Percentiles rank a stretch among this genome's conserved stretches.
These are phyloP conservation scores for Backusella australiensis DNA, from an alignment of 192 early-diverging fungal species.

Conservation along the genomic window DNA sequence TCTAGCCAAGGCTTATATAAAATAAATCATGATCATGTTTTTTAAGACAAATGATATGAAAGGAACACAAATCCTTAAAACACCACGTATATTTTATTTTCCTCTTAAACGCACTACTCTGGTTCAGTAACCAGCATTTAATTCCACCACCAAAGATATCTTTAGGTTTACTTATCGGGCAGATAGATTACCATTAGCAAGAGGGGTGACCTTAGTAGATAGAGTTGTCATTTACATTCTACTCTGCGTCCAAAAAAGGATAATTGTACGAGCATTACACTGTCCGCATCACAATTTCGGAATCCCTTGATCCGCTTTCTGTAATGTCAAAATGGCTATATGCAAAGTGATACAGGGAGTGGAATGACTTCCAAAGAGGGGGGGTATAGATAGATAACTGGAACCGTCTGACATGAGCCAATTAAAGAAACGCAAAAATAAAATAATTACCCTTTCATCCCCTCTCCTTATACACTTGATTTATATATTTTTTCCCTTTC, in stretches of 20 bases:
- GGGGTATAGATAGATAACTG: background rate
- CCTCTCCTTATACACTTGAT: background rate
- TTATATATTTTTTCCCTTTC: background rate
- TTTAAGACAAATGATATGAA: background rate
- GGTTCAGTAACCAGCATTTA: background rate
- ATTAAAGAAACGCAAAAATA: background rate
- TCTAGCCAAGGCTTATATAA: background rate
- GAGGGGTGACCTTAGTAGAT: background rate
- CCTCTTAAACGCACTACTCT: background rate
- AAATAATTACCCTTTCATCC: background rate
- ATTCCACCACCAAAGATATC: background rate
- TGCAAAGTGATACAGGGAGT: background rate
- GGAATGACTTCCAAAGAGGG: background rate
- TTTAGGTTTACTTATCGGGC: background rate
- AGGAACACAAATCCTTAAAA: background rate
- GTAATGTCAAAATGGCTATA: background rate
- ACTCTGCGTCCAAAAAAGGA: background rate
- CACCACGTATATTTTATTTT: background rate
- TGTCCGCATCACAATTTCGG: background rate
- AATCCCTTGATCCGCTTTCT: background rate
- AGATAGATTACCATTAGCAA: background rate
- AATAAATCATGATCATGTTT: background rate
- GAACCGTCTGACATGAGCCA: background rate
- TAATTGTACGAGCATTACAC: background rate
- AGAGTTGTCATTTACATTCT: constrained; percentile 5